Percentiles rank a stretch among this genome's conserved stretches.
Evolutionary conservation across 164 flowering plant genomes (phyloP).

Genomic region (Warburgia ugandensis): DNA sequence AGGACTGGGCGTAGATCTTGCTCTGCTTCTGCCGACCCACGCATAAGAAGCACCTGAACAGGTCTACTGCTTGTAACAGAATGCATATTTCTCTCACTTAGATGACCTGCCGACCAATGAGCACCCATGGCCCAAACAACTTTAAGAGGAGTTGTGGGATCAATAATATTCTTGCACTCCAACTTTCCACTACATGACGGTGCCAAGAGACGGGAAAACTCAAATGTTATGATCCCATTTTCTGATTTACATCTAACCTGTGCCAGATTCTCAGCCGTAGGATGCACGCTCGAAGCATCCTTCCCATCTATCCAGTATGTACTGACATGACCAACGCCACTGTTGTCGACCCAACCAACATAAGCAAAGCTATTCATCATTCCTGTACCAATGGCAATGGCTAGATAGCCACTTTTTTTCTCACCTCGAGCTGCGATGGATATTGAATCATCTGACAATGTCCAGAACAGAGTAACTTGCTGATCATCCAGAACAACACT

Average conservation of each 20-base stretch:
- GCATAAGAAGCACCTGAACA: conserved; percentile 62
- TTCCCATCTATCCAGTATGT: conserved; percentile 86
- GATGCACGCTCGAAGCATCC: conserved; percentile 66
- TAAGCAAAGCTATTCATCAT: conserved; percentile 91
- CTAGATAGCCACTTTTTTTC: conserved; percentile 92
- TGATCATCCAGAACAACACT: conserved; percentile 93
- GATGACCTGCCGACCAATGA: conserved; percentile 58
- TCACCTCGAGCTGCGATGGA: conserved; percentile 88
- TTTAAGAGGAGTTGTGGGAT: conserved; percentile 79
- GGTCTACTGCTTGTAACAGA: conserved; percentile 66
- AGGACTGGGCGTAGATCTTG: conserved; percentile 89
- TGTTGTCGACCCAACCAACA: conserved; percentile 82
- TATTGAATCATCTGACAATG: conserved; percentile 55
- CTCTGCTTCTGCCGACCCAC: conserved; percentile 96
- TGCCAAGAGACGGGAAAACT: conserved; percentile 77
- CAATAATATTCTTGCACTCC: conserved; percentile 83
- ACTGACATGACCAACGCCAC: conserved; percentile 62
- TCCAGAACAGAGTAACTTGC: conserved; percentile 93
- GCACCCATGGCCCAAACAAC: conserved; percentile 98
- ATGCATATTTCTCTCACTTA: conserved; percentile 86
- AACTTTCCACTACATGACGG: conserved; percentile 52
- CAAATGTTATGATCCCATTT: conserved; percentile 83
- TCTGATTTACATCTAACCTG: conserved; percentile 84
- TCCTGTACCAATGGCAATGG: conserved; percentile 81
- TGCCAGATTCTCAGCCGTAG: conserved; percentile 81